Base-by-base conservation (phyloP, 2,329 filamentous ascomycete species). In the Penicillium sp. region DNA sequence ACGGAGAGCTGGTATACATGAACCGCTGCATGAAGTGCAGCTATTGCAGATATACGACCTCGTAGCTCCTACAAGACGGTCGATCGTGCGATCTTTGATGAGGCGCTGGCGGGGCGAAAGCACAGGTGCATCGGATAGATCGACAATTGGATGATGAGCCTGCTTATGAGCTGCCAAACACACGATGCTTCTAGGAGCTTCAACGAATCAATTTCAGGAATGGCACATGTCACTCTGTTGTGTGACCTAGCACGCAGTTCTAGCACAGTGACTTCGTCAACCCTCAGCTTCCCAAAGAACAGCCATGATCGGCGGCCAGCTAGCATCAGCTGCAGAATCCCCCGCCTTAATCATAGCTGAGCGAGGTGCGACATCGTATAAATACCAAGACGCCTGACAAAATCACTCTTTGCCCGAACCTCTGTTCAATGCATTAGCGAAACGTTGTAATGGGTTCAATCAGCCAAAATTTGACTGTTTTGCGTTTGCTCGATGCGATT, bases 361-460 rank as follows among this genome's bases (percentile, higher is more conserved):
- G n/a, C 19, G 19, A 43, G 22, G 7, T 22, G 8, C 10, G 4
- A 22, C 3, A 10, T 4, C 4, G 40, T 43, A 43, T 43, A 43
- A 11, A 43, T 43, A 43, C 40, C 3, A 43, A 10, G 4, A 3
- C n/a, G 4, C n/a, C 25, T 4, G 8, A 22, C 6, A 22, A 22
- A 1, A 14, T 28, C n/a, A 3, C 25, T 26, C 13, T 16, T 26
- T 14, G 5, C 25, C 7, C 11, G 22, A 16, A 14, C 3, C 4
- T 28, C 7, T 10, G 19, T 8, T 46, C 26, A 28, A 28, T 22
- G 19, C 19, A 22, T 28, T 26, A 45, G 14, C 28, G 16, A 49
- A 10, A 26, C n/a, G n/a, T 37, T 38, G 35, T 28, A 14, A 60
- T 60, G 58, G 58, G 52, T 38, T 60, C 58, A 30, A 37, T 45